Percentiles rank a stretch among this genome's conserved stretches.
These are phyloP conservation scores for Metarhizium brunneum DNA, from an alignment of 2,329 filamentous ascomycete species.

Conservation along the genomic window DNA sequence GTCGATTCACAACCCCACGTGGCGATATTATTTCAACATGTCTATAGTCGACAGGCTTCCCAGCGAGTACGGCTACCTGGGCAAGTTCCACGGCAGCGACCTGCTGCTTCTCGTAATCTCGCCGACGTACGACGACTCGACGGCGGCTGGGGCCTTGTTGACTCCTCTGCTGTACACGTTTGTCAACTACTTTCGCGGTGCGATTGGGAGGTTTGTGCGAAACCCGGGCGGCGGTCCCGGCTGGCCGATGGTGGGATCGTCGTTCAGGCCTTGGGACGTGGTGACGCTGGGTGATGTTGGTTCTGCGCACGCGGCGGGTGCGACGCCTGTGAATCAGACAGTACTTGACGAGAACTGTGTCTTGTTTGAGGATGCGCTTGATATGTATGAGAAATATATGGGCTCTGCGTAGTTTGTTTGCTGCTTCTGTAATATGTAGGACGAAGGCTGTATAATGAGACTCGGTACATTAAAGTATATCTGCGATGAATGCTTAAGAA, in stretches of 20 bases:
- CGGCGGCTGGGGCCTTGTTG: background rate
- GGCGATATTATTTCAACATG: no score
- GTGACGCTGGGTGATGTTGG: constrained; percentile 13
- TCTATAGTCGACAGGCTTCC: constrained; percentile 9
- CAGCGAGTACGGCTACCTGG: constrained; percentile 12
- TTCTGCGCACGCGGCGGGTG: constrained; percentile 3
- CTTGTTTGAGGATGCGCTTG: constrained; percentile 9
- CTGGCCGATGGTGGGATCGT: constrained; percentile 15
- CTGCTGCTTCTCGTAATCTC: constrained; percentile 14
- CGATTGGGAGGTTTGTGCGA: constrained; percentile 15
- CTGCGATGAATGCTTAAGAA: no score
- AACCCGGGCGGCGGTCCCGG: constrained; percentile 14
- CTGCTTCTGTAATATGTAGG: no score
- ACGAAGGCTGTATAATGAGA: no score
- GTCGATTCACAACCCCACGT: no score
- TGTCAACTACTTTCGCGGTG: constrained; percentile 14
- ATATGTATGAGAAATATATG: background rate
- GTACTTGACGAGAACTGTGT: constrained; percentile 12
- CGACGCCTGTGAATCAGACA: constrained; percentile 10
- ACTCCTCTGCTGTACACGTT: constrained; percentile 14
- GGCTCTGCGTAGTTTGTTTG: no score
- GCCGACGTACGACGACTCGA: constrained; percentile 1
- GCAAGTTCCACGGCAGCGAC: constrained; percentile 18
- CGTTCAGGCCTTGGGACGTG: constrained; percentile 12
- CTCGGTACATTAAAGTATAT: no score